phyloP scores from a whole-genome alignment of 768 basidiomycete species.

The Serendipita vermifera region DNA sequence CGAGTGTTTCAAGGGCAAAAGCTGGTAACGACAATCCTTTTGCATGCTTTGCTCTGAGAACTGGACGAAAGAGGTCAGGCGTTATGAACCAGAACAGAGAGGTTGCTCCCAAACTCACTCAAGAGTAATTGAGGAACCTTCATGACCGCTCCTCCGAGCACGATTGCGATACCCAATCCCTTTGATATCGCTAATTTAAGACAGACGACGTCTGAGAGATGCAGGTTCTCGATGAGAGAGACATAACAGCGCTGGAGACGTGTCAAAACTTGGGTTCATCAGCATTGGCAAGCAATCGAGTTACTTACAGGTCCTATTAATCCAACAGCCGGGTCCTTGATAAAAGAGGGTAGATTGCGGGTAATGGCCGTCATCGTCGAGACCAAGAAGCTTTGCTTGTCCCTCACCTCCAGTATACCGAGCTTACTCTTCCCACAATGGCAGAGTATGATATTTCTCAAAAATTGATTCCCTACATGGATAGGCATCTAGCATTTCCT shows the following conservation, averaged over 20 bases:
- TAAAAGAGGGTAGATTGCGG: constrained; percentile 70
- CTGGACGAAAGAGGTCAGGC: constrained; percentile 27
- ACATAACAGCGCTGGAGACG: constrained; percentile 69
- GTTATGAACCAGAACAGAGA: background rate
- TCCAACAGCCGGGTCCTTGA: constrained; percentile 67
- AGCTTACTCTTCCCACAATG: too few relatives aligned
- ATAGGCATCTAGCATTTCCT: constrained; percentile 90
- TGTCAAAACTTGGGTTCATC: background rate
- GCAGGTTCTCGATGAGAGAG: constrained; percentile 74
- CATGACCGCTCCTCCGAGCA: constrained; percentile 85
- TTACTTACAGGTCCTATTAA: constrained; percentile 62
- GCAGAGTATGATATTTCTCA: constrained; percentile 85
- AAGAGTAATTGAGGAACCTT: constrained; percentile 89
- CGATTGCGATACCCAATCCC: constrained; percentile 82
- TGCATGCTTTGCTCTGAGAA: constrained; percentile 60
- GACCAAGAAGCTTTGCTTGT: too few relatives aligned
- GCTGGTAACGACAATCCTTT: constrained; percentile 77
- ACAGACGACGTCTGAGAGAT: constrained; percentile 65
- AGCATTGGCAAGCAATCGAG: background rate
- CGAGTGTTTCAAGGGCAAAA: constrained; percentile 79
- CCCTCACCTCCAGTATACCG: too few relatives aligned
- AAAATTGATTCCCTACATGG: constrained; percentile 81
- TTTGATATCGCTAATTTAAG: constrained; percentile 88
- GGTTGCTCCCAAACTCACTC: constrained; percentile 37
- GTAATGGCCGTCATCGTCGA: constrained; percentile 61